A percentile compares a stretch with the other conserved stretches of the same genome.
phyloP scores from a whole-genome alignment of 2,329 filamentous ascomycete genomes.

The Colletotrichum chlorophyti region DNA sequence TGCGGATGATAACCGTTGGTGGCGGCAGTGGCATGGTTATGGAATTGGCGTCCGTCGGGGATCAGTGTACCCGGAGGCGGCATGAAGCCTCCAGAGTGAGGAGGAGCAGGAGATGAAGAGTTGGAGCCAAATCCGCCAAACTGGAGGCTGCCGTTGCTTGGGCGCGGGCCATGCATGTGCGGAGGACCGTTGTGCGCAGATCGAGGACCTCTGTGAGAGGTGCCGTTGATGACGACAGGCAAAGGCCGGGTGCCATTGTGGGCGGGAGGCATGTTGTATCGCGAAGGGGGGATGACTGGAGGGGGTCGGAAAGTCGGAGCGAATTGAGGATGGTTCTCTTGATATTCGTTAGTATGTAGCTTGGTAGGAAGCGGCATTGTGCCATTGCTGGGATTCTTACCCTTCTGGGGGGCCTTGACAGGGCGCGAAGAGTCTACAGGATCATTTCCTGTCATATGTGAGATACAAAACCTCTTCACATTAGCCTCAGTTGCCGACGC shows the following conservation, averaged over 20 bases:
- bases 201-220: conserved; percentile 39
- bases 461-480: no score
- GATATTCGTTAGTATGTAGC: no score
- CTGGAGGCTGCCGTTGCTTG: conserved; percentile 61
- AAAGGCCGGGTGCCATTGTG: conserved; percentile 35
- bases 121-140: conserved; percentile 65
- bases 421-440: neutral
- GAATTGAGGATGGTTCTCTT: conserved; percentile 2
- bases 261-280: conserved; percentile 47
- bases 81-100: conserved; percentile 53
- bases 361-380: neutral
- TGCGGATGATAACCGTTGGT: conserved; percentile 46
- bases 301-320: conserved; percentile 34
- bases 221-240: conserved; percentile 40
- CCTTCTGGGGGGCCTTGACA: neutral
- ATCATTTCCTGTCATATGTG: neutral
- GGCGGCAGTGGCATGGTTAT: conserved; percentile 30
- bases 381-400: neutral
- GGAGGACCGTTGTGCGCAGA: conserved; percentile 42
- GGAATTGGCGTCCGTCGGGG: conserved; percentile 41
- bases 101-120: conserved; percentile 63
- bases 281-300: conserved; percentile 40
- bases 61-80: conserved; percentile 53
- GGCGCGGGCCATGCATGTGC: conserved; percentile 57
- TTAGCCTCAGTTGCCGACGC: no score